A percentile compares a stretch with the other conserved stretches of the same genome.
Evolutionary conservation across 192 early-diverging fungal genomes (phyloP).

Genomic region (Backusella tarrabulga): DNA sequence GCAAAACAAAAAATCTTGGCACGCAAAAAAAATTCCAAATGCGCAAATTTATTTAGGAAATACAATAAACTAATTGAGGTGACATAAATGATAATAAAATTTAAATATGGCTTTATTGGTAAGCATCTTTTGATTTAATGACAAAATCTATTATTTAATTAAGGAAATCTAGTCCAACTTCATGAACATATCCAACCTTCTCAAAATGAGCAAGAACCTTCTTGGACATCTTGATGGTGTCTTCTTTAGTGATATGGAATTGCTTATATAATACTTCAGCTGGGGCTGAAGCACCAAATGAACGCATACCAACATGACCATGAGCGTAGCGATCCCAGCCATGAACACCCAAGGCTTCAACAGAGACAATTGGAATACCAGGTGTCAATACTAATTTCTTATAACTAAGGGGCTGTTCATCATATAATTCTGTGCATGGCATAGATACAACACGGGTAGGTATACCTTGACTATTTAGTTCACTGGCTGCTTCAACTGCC

Average conservation of each 20-base stretch:
- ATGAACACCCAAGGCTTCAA: constrained; percentile 85
- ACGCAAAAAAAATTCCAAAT: no score
- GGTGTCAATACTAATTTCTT: constrained; percentile 73
- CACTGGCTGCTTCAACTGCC: constrained; percentile 76
- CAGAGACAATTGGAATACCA: constrained; percentile 81
- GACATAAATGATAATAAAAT: no score
- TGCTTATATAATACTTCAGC: constrained; percentile 14
- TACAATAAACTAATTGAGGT: no score
- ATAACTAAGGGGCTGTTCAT: constrained; percentile 82
- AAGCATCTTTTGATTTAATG: no score
- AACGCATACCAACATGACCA: constrained; percentile 82
- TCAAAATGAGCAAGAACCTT: constrained; percentile 9
- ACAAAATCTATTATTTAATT: neutral
- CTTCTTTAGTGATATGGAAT: constrained; percentile 20
- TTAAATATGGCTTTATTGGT: no score
- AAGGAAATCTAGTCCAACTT: neutral
- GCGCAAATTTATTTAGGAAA: no score
- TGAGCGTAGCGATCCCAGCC: constrained; percentile 95
- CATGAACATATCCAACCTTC: constrained; percentile 19
- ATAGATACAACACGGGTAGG: constrained; percentile 87
- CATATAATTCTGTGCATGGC: constrained; percentile 89
- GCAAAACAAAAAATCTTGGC: no score
- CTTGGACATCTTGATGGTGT: constrained; percentile 12
- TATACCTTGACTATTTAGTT: neutral
- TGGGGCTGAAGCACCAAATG: constrained; percentile 72